Conservation (phyloP, 2,329 filamentous ascomycete species). For the Volutella citrinella region DNA sequence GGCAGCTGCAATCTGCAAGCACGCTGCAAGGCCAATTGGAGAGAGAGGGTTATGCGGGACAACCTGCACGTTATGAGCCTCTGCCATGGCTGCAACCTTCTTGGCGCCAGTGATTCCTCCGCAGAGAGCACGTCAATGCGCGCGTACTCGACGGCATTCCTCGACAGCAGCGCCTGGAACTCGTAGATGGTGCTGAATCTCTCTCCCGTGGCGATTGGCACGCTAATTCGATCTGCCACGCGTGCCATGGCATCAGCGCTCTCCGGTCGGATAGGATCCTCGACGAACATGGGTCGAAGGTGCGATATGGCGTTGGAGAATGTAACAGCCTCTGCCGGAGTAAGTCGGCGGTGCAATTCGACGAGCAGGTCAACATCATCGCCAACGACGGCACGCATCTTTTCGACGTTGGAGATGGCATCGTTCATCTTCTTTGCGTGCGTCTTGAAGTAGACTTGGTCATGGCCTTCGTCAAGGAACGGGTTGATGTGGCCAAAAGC, state of each 20-base stretch:
- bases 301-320: conserved; percentile 3
- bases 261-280: conserved; percentile 13
- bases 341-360: conserved; percentile 3
- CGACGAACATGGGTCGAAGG: conserved; percentile 4
- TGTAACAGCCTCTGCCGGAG: conserved; percentile 3
- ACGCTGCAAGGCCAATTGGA: conserved; percentile 10
- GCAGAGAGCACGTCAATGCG: conserved; percentile 8
- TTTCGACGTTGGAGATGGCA: conserved; percentile 2
- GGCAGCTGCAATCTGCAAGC: conserved; percentile 8
- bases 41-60: conserved; percentile 11
- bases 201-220: conserved; percentile 10
- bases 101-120: conserved; percentile 12
- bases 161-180: conserved; percentile 7
- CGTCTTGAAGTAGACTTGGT: conserved; percentile 5
- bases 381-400: conserved; percentile 2
- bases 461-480: conserved; percentile 2
- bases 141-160: conserved; percentile 5
- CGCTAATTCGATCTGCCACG: conserved; percentile 5
- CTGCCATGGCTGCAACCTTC: conserved; percentile 12
- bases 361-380: conserved; percentile 3
- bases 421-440: conserved; percentile 2
- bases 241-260: conserved; percentile 12
- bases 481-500: conserved; percentile 7
- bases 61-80: conserved; percentile 10
- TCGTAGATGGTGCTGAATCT: conserved; percentile 11